Percentiles rank a stretch among this genome's conserved stretches.
Evolutionary conservation across 805 yeast species (phyloP).

Genomic region (Nakazawaea peltata): DNA sequence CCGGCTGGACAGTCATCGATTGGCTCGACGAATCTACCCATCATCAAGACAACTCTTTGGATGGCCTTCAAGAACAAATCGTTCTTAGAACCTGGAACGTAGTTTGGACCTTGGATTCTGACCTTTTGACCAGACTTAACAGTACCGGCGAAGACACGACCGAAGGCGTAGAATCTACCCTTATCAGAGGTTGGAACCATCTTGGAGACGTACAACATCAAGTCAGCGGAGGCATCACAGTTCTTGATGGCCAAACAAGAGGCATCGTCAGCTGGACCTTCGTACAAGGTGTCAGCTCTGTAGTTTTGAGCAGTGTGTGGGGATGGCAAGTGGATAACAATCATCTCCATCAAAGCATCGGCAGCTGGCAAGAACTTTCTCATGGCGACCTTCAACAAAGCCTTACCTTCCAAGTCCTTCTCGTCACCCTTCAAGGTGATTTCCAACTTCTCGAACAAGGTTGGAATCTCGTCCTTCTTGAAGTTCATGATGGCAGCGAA

Average conservation of each 20-base stretch:
- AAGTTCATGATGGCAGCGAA: slow-evolving; percentile 97
- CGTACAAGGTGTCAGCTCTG: slow-evolving; percentile 99
- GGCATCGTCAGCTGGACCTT: slow-evolving; percentile 95
- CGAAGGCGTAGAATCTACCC: slow-evolving; percentile 99
- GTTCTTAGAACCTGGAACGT: slow-evolving; percentile 96
- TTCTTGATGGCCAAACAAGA: slow-evolving; percentile 87
- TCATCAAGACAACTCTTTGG: slow-evolving; percentile 99
- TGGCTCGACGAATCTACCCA: slow-evolving; percentile 98
- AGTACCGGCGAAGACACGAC: slow-evolving; percentile 99
- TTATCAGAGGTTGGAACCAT: slow-evolving; percentile 99
- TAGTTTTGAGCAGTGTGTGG: slow-evolving; percentile 98
- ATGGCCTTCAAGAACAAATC: slow-evolving; percentile 95
- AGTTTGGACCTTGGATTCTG: slow-evolving; percentile 99
- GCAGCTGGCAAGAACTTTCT: slow-evolving; percentile 99
- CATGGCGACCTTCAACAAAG: slow-evolving; percentile 96
- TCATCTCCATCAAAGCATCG: slow-evolving; percentile 98
- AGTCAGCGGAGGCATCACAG: slow-evolving; percentile 98
- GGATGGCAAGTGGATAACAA: slow-evolving; percentile 96
- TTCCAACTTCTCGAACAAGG: slow-evolving; percentile 88
- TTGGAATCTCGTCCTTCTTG: slow-evolving; percentile 95
- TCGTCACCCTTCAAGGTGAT: slow-evolving; percentile 91
- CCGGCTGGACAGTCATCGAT: slow-evolving; percentile 99
- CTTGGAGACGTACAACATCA: slow-evolving; percentile 99
- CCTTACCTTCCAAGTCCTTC: slow-evolving; percentile 98
- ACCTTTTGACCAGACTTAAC: slow-evolving; percentile 98